Percentiles rank a stretch among this genome's conserved stretches.
phyloP scores from a whole-genome alignment of 2,329 filamentous ascomycete species.

The Arthroderma uncinatum region DNA sequence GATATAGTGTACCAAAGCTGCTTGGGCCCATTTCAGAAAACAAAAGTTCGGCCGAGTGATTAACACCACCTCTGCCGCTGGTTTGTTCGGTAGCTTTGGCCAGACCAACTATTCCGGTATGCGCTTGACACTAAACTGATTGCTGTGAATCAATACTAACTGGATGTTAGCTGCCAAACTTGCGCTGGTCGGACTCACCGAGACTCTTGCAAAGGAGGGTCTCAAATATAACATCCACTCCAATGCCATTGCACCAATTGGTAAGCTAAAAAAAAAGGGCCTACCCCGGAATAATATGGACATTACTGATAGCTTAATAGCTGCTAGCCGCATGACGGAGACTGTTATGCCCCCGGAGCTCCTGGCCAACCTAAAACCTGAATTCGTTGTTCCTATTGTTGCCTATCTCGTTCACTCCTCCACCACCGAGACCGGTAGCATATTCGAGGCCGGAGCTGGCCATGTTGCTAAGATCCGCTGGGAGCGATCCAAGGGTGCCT shows the following conservation, averaged over 20 bases:
- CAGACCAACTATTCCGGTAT: slow-evolving; percentile 84
- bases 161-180: slow-evolving; percentile 64
- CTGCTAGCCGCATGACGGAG: slow-evolving; percentile 88
- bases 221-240: slow-evolving; percentile 93
- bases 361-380: slow-evolving; percentile 71
- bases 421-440: slow-evolving; percentile 69
- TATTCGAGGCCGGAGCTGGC: slow-evolving; percentile 89
- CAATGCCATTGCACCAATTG: slow-evolving; percentile 89
- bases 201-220: slow-evolving; percentile 95
- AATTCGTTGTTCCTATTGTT: slow-evolving; percentile 90
- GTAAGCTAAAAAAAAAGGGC: slow-evolving; percentile 22
- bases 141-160: slow-evolving; percentile 18
- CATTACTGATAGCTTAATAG: slow-evolving; percentile 32
- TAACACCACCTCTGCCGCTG: slow-evolving; percentile 92
- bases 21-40: slow-evolving; percentile 96
- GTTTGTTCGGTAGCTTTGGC: slow-evolving; percentile 89
- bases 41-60: slow-evolving; percentile 97
- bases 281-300: background rate
- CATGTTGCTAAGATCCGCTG: slow-evolving; percentile 88
- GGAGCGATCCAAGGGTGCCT: slow-evolving; percentile 81
- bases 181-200: slow-evolving; percentile 89
- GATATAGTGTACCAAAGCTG: slow-evolving; percentile 64
- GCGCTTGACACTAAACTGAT: slow-evolving; percentile 13
- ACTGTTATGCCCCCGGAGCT: slow-evolving; percentile 94
- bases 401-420: slow-evolving; percentile 77